Conservation (phyloP, 768 basidiomycete species). For the Leucogyrophana mollusca region DNA sequence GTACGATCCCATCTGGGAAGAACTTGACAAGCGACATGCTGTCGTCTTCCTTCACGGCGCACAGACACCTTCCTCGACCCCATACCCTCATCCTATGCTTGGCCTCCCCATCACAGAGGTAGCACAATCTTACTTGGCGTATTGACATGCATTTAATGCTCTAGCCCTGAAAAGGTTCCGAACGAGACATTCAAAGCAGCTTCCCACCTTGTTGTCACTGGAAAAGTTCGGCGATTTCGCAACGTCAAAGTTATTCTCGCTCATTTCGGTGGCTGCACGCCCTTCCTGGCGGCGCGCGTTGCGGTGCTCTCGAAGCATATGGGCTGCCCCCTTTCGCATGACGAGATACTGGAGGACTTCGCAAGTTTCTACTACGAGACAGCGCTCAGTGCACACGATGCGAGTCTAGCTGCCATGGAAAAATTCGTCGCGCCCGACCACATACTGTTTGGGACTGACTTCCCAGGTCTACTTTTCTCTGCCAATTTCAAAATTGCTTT, state of each 20-base stretch:
- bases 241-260: conserved; percentile 66
- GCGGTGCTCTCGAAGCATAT: conserved; percentile 67
- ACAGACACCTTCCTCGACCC: conserved; percentile 62
- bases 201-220: conserved; percentile 72
- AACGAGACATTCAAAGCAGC: conserved; percentile 84
- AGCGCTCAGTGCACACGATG: conserved; percentile 58
- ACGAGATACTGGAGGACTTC: conserved; percentile 70
- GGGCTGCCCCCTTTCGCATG: conserved; percentile 62
- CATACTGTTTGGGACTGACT: conserved; percentile 73
- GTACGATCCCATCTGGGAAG: conserved; percentile 71
- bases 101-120: conserved; percentile 73
- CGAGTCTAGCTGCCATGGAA: conserved; percentile 51
- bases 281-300: conserved; percentile 65
- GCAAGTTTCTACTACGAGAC: conserved; percentile 73
- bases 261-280: conserved; percentile 71
- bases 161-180: conserved; percentile 51
- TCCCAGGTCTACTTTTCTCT: conserved; percentile 52
- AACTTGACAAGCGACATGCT: conserved; percentile 55
- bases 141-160: conserved; percentile 3
- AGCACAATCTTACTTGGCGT: conserved; percentile 10
- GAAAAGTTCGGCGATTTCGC: conserved; percentile 61
- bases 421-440: conserved; percentile 47
- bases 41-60: conserved; percentile 75
- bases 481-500: background rate
- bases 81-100: conserved; percentile 59